Percentiles rank a stretch among this genome's conserved stretches.
Conservation (phyloP, 768 basidiomycete species). For the Bullera alba region DNA sequence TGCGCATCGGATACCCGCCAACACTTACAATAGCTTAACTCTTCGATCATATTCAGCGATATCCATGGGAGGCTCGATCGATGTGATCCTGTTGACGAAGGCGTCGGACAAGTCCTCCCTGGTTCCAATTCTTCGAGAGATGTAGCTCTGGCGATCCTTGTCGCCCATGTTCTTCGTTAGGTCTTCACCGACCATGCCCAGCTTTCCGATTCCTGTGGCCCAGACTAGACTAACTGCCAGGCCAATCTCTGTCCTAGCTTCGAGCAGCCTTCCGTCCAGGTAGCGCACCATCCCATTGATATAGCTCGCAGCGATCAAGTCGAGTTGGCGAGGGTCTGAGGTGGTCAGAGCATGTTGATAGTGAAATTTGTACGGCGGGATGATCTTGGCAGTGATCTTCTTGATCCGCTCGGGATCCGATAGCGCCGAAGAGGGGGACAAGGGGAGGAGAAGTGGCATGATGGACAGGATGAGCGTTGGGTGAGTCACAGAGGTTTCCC, state of each 20-base stretch:
- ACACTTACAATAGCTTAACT: constrained; percentile 32
- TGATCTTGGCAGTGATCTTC: constrained; percentile 1
- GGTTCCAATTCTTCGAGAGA: neutral
- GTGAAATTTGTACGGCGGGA: constrained; percentile 4
- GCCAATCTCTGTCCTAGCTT: constrained; percentile 20
- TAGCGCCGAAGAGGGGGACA: constrained; percentile 8
- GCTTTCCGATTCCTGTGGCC: constrained; percentile 23
- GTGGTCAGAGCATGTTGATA: constrained; percentile 1
- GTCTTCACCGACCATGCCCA: constrained; percentile 12
- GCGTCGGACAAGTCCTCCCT: neutral
- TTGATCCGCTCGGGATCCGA: neutral
- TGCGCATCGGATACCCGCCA: neutral
- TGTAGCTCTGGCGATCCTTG: neutral
- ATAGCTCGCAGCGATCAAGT: constrained; percentile 16
- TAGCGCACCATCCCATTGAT: constrained; percentile 7
- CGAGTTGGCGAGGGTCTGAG: constrained; percentile 25
- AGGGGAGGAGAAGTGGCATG: constrained; percentile 5
- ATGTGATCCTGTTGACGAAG: neutral
- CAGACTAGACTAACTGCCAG: constrained; percentile 3
- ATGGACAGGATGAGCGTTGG: constrained; percentile 19
- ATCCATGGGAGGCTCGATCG: neutral
- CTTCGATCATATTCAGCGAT: constrained; percentile 3
- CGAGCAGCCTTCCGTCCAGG: constrained; percentile 13
- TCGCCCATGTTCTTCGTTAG: neutral
- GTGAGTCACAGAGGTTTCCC: constrained; percentile 9